Evolutionary conservation across 139 green algal species (phyloP).

Genomic region (Haematococcus lacustris): DNA sequence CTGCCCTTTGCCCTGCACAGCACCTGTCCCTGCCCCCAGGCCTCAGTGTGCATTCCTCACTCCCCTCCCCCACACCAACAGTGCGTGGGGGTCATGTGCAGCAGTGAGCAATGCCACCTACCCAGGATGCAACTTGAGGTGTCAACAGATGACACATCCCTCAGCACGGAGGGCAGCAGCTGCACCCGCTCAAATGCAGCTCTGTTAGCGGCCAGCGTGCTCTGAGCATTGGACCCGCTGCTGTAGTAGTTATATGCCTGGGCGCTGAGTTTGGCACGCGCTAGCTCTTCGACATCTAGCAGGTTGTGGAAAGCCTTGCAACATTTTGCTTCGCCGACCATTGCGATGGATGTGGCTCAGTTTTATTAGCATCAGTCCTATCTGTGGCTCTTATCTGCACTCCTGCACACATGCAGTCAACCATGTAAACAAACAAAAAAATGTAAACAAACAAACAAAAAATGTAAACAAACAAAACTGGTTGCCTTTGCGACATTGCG

Average conservation of each 20-base stretch:
- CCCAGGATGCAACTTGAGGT: conserved; percentile 14
- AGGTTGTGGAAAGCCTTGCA: not conserved
- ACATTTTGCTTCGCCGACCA: too few relatives aligned
- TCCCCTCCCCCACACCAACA: not conserved
- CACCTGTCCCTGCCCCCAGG: not conserved
- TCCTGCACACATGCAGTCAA: too few relatives aligned
- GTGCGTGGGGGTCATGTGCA: not conserved
- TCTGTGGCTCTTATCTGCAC: too few relatives aligned
- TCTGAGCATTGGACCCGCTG: conserved; percentile 25
- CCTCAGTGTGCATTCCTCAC: not conserved
- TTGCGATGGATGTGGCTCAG: too few relatives aligned
- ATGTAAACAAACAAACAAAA: too few relatives aligned
- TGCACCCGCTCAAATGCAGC: conserved; percentile 29
- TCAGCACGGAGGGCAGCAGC: conserved; percentile 54
- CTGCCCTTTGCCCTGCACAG: not conserved
- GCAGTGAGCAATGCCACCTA: too few relatives aligned
- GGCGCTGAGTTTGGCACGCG: not conserved
- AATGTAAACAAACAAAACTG: too few relatives aligned
- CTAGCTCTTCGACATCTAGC: not conserved
- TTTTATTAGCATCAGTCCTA: too few relatives aligned
- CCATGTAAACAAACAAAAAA: too few relatives aligned
- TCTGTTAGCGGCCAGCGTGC: conserved; percentile 46
- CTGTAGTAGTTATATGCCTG: not conserved
- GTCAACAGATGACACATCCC: conserved; percentile 51
- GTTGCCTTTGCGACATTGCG: too few relatives aligned